These are phyloP conservation scores for Neurospora tetrasperma DNA, from an alignment of 495 filamentous ascomycete species.

Conservation along the genomic window DNA sequence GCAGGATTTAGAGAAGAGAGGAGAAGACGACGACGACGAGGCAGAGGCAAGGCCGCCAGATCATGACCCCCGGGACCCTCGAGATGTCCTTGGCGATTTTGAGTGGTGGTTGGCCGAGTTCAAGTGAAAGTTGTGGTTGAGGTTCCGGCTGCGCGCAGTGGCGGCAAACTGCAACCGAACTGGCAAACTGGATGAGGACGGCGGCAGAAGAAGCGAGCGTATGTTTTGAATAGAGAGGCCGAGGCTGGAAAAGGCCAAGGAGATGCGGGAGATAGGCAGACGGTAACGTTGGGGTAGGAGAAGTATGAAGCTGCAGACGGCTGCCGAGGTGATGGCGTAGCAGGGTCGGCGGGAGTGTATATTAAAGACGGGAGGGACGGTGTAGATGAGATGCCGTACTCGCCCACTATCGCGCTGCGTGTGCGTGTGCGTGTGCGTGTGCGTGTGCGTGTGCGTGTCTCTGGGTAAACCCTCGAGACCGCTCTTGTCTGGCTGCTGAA, in stretches of 20 bases:
- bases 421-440: neutral
- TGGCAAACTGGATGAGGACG: neutral
- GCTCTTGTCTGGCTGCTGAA: neutral
- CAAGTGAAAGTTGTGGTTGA: neutral
- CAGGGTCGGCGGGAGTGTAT: neutral
- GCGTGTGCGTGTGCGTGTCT: neutral
- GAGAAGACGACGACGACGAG: conserved; percentile 3
- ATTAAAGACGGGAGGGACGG: neutral
- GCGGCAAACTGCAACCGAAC: conserved; percentile 15
- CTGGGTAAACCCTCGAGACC: neutral
- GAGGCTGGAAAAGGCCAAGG: neutral
- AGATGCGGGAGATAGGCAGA: neutral
- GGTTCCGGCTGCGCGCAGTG: conserved; percentile 10
- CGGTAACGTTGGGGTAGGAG: neutral
- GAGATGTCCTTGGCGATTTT: neutral
- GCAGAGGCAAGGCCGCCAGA: conserved; percentile 13
- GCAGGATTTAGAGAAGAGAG: neutral
- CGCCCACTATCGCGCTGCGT: neutral
- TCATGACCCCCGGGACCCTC: conserved; percentile 16
- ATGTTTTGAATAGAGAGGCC: neutral
- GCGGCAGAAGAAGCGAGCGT: neutral
- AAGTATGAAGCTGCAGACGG: neutral
- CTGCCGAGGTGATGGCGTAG: neutral
- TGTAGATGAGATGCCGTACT: neutral
- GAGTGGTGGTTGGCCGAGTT: neutral